Percentiles rank a stretch among this genome's conserved stretches.
phyloP scores from a whole-genome alignment of 2,329 filamentous ascomycete species.

The Epichloe gansuensis region DNA sequence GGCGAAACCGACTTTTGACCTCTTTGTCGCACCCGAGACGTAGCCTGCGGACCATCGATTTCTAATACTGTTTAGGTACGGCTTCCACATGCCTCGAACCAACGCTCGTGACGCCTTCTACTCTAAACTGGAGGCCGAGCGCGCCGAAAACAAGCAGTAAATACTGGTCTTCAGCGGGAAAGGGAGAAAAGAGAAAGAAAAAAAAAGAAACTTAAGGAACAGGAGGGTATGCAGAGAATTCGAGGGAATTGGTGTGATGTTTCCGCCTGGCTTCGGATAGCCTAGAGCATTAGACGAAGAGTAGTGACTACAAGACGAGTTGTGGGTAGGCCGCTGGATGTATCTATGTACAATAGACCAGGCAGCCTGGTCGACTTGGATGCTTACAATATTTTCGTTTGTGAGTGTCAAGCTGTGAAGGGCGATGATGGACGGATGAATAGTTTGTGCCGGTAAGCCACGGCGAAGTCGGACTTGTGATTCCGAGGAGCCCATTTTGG shows the following conservation, averaged over 20 bases:
- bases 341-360: conserved; percentile 17
- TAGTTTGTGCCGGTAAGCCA: too few relatives aligned
- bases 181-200: not conserved
- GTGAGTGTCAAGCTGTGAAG: not conserved
- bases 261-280: conserved; percentile 2
- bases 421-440: not conserved
- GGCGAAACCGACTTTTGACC: conserved; percentile 10
- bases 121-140: conserved; percentile 44
- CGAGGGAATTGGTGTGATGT: not conserved
- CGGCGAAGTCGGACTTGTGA: too few relatives aligned
- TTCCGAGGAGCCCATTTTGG: too few relatives aligned
- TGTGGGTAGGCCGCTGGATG: conserved; percentile 12
- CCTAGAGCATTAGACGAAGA: conserved; percentile 4
- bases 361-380: conserved; percentile 14
- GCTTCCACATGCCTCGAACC: conserved; percentile 49
- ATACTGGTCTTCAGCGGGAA: not conserved
- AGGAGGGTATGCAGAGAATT: not conserved
- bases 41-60: not conserved
- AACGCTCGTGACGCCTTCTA: conserved; percentile 45
- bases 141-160: conserved; percentile 25
- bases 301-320: conserved; percentile 11
- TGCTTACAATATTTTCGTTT: not conserved
- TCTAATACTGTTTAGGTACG: conserved; percentile 33
- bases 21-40: not conserved
- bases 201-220: too few relatives aligned